A percentile compares a stretch with the other conserved stretches of the same genome.
Conservation (phyloP, 208 protist species). For the Trypanosoma scelopori region DNA sequence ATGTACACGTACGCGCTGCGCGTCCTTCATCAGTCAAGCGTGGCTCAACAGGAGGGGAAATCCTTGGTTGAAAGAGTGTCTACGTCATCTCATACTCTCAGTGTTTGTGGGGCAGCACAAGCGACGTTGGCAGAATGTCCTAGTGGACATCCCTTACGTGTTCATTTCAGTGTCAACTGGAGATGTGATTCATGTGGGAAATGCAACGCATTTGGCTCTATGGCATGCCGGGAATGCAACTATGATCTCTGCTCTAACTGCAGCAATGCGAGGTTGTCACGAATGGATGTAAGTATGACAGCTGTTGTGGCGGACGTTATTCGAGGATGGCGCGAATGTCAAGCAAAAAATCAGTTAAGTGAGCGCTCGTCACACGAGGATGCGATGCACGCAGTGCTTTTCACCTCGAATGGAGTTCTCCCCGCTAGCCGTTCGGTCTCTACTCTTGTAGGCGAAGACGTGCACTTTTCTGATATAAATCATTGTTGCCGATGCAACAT, state of each 20-base stretch:
- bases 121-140: constrained; percentile 33
- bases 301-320: constrained; percentile 61
- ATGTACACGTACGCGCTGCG: constrained; percentile 20
- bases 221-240: constrained; percentile 77
- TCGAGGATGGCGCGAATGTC: constrained; percentile 16
- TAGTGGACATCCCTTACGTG: constrained; percentile 46
- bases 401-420: constrained; percentile 40
- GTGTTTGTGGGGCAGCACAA: constrained; percentile 17
- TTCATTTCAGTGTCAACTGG: constrained; percentile 81
- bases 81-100: constrained; percentile 10
- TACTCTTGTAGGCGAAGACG: constrained; percentile 8
- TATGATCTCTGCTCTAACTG: constrained; percentile 80
- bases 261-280: constrained; percentile 35
- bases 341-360: background rate
- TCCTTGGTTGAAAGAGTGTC: constrained; percentile 8
- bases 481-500: constrained; percentile 30
- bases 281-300: constrained; percentile 48
- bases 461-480: constrained; percentile 26
- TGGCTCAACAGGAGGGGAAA: constrained; percentile 6
- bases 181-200: constrained; percentile 55
- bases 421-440: constrained; percentile 14
- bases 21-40: constrained; percentile 15
- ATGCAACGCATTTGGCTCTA: constrained; percentile 43
- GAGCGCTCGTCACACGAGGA: background rate
- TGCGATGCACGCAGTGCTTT: constrained; percentile 24